These are phyloP conservation scores for Schizopora paradoxa DNA, from an alignment of 1,284 basidiomycete genomes.

Conservation along the genomic window DNA sequence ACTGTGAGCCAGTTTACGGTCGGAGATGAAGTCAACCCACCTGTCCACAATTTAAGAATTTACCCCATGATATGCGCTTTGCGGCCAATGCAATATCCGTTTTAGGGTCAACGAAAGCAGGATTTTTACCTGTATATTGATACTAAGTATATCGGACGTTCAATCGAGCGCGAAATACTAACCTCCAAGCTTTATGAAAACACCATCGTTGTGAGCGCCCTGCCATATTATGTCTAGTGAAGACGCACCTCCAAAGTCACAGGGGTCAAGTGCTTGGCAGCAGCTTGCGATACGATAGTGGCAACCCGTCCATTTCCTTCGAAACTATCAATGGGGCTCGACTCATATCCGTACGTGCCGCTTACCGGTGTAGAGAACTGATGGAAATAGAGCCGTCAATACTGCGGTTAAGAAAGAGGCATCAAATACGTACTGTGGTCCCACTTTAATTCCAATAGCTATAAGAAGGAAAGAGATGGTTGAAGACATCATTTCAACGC, in stretches of 20 bases:
- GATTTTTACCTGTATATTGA: conserved; percentile 70
- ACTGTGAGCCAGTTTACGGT: not conserved
- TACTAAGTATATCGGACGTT: no score
- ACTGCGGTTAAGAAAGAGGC: conserved; percentile 5
- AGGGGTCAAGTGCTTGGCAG: conserved; percentile 83
- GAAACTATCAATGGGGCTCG: no score
- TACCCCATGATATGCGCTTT: conserved; percentile 50
- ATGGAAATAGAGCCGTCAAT: conserved; percentile 3
- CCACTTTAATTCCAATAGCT: conserved; percentile 79
- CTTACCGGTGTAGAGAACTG: conserved; percentile 62
- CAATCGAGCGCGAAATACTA: no score
- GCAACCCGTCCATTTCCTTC: conserved; percentile 75
- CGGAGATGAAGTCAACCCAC: conserved; percentile 22
- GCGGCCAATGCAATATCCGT: conserved; percentile 39
- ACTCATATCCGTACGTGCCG: no score
- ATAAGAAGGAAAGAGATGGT: no score
- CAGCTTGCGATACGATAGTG: conserved; percentile 74
- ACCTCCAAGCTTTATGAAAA: no score
- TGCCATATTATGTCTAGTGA: no score
- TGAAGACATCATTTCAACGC: not conserved
- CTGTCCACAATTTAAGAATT: conserved; percentile 50
- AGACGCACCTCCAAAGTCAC: conserved; percentile 65
- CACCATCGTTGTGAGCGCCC: no score
- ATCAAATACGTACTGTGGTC: conserved; percentile 64
- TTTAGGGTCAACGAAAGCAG: conserved; percentile 48